Evolutionary conservation across 108 stramenopile species (phyloP).

Genomic region (Cyclotella choctawhatcheeana): DNA sequence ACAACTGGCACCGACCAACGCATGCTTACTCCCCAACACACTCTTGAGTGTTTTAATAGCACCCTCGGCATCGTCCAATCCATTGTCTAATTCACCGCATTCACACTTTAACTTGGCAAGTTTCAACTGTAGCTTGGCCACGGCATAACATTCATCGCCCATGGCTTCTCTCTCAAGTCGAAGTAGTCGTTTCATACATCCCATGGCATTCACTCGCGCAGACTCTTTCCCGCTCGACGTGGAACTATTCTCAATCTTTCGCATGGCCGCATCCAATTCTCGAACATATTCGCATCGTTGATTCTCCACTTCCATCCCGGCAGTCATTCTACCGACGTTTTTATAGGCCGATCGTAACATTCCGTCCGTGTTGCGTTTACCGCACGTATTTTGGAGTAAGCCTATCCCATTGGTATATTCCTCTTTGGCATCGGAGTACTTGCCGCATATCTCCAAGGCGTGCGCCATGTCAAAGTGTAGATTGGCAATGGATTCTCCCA

Average conservation of each 20-base stretch:
- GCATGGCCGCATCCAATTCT: constrained; percentile 21
- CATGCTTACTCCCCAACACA: constrained; percentile 31
- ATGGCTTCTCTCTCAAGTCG: constrained; percentile 42
- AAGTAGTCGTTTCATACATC: constrained; percentile 20
- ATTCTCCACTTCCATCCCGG: constrained; percentile 16
- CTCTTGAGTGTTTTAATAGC: constrained; percentile 26
- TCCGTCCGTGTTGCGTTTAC: constrained; percentile 12
- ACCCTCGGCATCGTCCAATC: constrained; percentile 31
- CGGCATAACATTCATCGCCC: constrained; percentile 43
- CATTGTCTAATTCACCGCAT: constrained; percentile 40
- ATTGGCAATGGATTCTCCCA: constrained; percentile 21
- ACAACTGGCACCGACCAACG: constrained; percentile 37
- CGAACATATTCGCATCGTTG: constrained; percentile 5
- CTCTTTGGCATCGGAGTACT: constrained; percentile 21
- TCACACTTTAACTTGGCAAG: constrained; percentile 40
- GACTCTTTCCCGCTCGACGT: constrained; percentile 14
- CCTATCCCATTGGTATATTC: constrained; percentile 36
- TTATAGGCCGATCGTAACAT: constrained; percentile 10
- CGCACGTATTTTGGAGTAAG: constrained; percentile 27
- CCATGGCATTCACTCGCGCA: constrained; percentile 28
- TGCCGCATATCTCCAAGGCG: constrained; percentile 35
- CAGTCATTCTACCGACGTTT: constrained; percentile 31
- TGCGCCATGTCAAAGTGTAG: constrained; percentile 35
- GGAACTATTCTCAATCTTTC: constrained; percentile 7
- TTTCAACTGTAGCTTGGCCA: constrained; percentile 40